phyloP scores from a whole-genome alignment of 352 stramenopile species.

The Saprolegnia parasitica region DNA sequence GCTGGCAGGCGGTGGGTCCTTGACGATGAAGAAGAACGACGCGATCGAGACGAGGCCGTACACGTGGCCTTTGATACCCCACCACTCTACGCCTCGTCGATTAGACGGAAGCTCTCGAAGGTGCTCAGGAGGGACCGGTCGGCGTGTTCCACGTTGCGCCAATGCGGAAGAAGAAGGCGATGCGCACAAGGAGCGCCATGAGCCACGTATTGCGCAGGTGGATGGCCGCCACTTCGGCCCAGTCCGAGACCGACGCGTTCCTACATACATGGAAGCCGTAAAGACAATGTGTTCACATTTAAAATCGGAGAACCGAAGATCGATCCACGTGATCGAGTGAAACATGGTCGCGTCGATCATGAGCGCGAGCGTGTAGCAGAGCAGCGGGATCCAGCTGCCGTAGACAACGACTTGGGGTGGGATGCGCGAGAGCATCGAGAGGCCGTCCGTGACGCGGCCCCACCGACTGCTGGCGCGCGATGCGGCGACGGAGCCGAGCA shows the following conservation, averaged over 20 bases:
- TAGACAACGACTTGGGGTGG: conserved; percentile 35
- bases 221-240: conserved; percentile 29
- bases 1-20: neutral
- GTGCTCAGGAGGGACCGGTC: neutral
- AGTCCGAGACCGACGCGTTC: neutral
- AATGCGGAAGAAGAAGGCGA: conserved; percentile 6
- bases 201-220: conserved; percentile 46
- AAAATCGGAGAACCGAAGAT: neutral
- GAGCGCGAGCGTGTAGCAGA: conserved; percentile 34
- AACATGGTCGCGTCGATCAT: conserved; percentile 33
- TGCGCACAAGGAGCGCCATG: conserved; percentile 30
- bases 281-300: neutral
- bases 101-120: neutral
- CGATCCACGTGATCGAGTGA: conserved; percentile 24
- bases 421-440: conserved; percentile 30
- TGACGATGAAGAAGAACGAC: conserved; percentile 12
- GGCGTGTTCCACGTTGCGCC: conserved; percentile 5
- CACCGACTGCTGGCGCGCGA: conserved; percentile 6
- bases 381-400: conserved; percentile 33
- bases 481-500: conserved; percentile 6
- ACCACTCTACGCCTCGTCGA: conserved; percentile 1
- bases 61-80: conserved; percentile 2
- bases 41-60: neutral
- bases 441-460: neutral
- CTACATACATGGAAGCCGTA: neutral